phyloP scores from a whole-genome alignment of 352 stramenopile genomes.

The Phytophthora sp. region DNA sequence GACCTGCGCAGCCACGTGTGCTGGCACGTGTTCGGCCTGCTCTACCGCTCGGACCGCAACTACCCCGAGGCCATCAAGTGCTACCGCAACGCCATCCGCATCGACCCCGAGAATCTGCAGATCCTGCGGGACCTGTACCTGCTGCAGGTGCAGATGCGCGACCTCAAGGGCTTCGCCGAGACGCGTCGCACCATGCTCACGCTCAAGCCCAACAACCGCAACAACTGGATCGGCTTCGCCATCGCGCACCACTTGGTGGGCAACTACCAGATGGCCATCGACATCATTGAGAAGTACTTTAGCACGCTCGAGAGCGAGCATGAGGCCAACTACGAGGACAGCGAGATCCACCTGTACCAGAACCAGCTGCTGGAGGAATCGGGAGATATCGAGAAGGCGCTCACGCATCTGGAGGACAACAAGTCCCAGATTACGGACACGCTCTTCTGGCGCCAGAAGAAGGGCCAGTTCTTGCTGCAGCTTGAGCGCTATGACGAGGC shows the following conservation, averaged over 20 bases:
- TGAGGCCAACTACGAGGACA: conserved; percentile 92
- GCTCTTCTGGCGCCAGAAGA: conserved; percentile 78
- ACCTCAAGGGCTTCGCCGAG: conserved; percentile 93
- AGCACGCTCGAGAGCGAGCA: conserved; percentile 81
- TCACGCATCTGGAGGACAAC: conserved; percentile 87
- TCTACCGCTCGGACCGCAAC: conserved; percentile 97
- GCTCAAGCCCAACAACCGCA: conserved; percentile 94
- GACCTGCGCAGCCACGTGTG: conserved; percentile 96
- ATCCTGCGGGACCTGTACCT: conserved; percentile 97
- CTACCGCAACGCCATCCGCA: conserved; percentile 97
- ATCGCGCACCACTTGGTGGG: conserved; percentile 95
- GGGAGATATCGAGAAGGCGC: conserved; percentile 81
- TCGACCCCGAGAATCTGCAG: conserved; percentile 97
- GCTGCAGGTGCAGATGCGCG: conserved; percentile 94
- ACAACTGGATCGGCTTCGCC: conserved; percentile 98
- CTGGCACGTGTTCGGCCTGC: conserved; percentile 98
- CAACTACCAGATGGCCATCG: conserved; percentile 93
- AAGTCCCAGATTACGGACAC: conserved; percentile 80
- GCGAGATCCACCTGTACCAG: conserved; percentile 97
- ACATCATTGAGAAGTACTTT: conserved; percentile 97
- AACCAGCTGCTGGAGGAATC: conserved; percentile 94
- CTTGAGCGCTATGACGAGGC: conserved; percentile 75
- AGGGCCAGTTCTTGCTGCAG: conserved; percentile 73
- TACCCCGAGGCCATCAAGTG: conserved; percentile 99
- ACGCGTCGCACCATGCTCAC: conserved; percentile 94